These are phyloP conservation scores for Aspergillus hortae DNA, from an alignment of 2,329 filamentous ascomycete genomes.

Conservation along the genomic window DNA sequence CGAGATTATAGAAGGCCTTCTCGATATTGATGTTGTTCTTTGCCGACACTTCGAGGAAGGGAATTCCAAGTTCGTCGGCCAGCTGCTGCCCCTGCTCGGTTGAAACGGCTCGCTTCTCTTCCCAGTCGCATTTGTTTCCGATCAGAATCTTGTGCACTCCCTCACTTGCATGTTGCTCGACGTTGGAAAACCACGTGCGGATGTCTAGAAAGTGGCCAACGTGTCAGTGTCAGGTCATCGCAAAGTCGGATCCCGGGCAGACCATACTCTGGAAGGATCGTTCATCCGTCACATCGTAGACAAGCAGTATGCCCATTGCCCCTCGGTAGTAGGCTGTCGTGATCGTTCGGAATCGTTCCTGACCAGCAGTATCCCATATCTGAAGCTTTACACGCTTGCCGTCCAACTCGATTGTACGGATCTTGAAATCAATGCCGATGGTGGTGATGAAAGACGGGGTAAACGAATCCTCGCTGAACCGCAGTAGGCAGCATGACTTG, in stretches of 20 bases:
- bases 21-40: conserved; percentile 99
- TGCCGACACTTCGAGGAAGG: conserved; percentile 96
- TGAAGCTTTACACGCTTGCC: conserved; percentile 98
- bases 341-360: conserved; percentile 98
- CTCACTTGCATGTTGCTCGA: conserved; percentile 96
- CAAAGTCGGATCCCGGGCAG: background rate
- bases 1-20: conserved; percentile 94
- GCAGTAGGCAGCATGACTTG: conserved; percentile 94
- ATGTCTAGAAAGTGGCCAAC: conserved; percentile 64
- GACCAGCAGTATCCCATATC: conserved; percentile 98
- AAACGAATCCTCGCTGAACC: conserved; percentile 97
- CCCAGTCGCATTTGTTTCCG: conserved; percentile 99
- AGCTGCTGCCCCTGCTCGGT: conserved; percentile 90
- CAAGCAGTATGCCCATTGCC: conserved; percentile 95
- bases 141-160: conserved; percentile 99
- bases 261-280: conserved; percentile 87
- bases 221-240: conserved; percentile 8
- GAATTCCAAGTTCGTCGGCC: conserved; percentile 92
- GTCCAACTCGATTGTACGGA: conserved; percentile 96
- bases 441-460: conserved; percentile 98
- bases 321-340: conserved; percentile 98
- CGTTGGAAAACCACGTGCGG: conserved; percentile 98
- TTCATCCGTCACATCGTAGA: conserved; percentile 98
- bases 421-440: conserved; percentile 99
- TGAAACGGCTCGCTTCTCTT: conserved; percentile 93